Evolutionary conservation across 148 eudicot genomes (phyloP), one percentile per base, ranked within the genome.

Genomic region (Silene uniflora): DNA sequence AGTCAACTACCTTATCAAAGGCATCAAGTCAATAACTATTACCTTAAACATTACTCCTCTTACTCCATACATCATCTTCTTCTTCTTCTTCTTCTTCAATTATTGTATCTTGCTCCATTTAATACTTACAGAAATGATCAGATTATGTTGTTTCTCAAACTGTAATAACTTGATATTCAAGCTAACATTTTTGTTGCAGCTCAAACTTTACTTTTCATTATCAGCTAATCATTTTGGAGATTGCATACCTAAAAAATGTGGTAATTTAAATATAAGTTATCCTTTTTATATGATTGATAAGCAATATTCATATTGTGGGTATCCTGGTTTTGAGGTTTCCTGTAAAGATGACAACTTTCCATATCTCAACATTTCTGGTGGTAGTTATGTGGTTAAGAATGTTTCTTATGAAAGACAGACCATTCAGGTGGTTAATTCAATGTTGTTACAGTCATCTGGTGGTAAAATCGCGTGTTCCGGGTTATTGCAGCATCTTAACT

Each of bases 241-340:
- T 13, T 88, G 91, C 2, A 49, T 8, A 7, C 70, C 84, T 4
- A 59, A 21, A 17, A 68, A 59, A 14, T 86, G 91, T 71, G 87
- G 86, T 9, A 19, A 74, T 68, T 70, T 79, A 46, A 82, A 10
- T 29, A 84, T 90, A 24, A 79, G 66, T 0, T 90, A 78, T 24
- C 91, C 94, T 0, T 90, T 90, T 18, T 52, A 78, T 55, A 76
- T 88, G 14, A 1, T 39, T 32, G 75, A 74, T 2, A 49, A 42
- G 32, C 88, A 85, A 67, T 17, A 84, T 7, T 8, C 84, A 1
- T 81, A 24, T 60, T 90, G 94, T 73, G 91, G 94, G 42, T 85
- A 71, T 72, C 87, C 88, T 42, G 88, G 88, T 39, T 90, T 88
- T 63, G 61, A 29, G 66, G 78, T 90, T 7, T 29, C n/a, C 22